phyloP scores from a whole-genome alignment of 2,329 filamentous ascomycete species.

The Cadophora sp. region DNA sequence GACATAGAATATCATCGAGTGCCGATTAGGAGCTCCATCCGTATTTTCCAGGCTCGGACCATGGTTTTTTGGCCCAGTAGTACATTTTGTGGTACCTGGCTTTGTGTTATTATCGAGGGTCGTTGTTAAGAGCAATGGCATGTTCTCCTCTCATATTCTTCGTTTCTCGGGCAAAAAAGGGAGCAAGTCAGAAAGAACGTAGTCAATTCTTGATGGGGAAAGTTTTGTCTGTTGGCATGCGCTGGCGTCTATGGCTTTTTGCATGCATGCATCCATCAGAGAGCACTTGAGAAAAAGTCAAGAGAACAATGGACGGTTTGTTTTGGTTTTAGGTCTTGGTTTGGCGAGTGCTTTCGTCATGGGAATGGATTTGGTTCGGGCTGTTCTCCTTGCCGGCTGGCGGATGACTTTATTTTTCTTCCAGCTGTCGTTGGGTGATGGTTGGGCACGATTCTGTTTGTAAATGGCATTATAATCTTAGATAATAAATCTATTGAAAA shows the following conservation, averaged over 20 bases:
- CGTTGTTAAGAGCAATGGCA: neutral
- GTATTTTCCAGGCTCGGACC: neutral
- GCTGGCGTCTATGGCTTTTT: conserved; percentile 17
- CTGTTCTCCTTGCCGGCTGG: neutral
- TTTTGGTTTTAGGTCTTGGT: neutral
- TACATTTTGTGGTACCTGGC: conserved; percentile 13
- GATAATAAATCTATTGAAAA: conserved; percentile 10
- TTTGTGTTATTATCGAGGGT: conserved; percentile 14
- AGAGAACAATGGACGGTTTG: conserved; percentile 5
- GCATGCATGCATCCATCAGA: conserved; percentile 15
- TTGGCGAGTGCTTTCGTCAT: conserved; percentile 12
- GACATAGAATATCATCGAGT: neutral
- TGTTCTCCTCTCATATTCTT: conserved; percentile 17
- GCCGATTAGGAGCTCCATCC: neutral
- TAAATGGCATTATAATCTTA: conserved; percentile 11
- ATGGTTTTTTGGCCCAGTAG: conserved; percentile 8
- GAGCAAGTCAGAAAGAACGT: conserved; percentile 11
- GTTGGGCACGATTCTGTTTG: conserved; percentile 3
- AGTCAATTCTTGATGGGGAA: conserved; percentile 17
- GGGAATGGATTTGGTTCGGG: neutral
- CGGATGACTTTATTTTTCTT: neutral
- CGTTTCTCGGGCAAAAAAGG: conserved; percentile 9
- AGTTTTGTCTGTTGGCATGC: conserved; percentile 11
- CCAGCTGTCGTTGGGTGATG: neutral
- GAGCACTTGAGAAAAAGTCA: conserved; percentile 4